Evolutionary conservation across 495 filamentous ascomycete species (phyloP), one percentile per base, ranked within the genome.

Genomic region (Physcia stellaris): DNA sequence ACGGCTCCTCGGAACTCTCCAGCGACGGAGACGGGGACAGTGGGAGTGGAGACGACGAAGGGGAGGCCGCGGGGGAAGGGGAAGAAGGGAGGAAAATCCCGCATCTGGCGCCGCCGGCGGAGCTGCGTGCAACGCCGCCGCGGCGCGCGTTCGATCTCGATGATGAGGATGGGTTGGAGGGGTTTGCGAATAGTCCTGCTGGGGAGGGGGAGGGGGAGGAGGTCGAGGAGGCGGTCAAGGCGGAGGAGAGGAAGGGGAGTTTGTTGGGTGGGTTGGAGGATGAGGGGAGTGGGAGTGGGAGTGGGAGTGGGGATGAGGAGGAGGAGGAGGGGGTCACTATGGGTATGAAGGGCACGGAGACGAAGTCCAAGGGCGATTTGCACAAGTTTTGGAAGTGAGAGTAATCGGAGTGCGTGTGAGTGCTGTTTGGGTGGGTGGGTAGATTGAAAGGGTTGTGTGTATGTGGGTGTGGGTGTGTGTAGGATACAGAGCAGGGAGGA

Each of bases 1-100:
- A 37, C 18, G 35, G 28, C 28, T 28, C 16, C 60, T 60, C 58
- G 46, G 42, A 26, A 39, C 50, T 22, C 41, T 52, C 51, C 27
- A 52, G 64, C 19, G 62, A 59, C 7, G 56, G 57, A 15, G 68
- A 63, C 62, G 68, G 65, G 62, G 52, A 63, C 10, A 58, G 48
- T 19, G 59, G 65, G 27, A 49, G 55, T 17, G 49, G 55, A 16
- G 47, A 42, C 12, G 43, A 27, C 18, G 63, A 66, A 46, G 50
- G 51, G 32, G 67, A 64, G 40, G 63, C 62, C 4, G 63, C 18
- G 28, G 28, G 67, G 32, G 64, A 62, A 6, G 52, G 62, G 23
- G 64, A 65, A 27, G 62, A 64, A 33, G 59, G 26, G 13, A 13
- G 26, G 26, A 28, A 7, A n/a, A n/a, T n/a, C n/a, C n/a, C 13